These are phyloP conservation scores for Zygosaccharomyces gambellarensis DNA, from an alignment of 805 yeast genomes.

Conservation along the genomic window DNA sequence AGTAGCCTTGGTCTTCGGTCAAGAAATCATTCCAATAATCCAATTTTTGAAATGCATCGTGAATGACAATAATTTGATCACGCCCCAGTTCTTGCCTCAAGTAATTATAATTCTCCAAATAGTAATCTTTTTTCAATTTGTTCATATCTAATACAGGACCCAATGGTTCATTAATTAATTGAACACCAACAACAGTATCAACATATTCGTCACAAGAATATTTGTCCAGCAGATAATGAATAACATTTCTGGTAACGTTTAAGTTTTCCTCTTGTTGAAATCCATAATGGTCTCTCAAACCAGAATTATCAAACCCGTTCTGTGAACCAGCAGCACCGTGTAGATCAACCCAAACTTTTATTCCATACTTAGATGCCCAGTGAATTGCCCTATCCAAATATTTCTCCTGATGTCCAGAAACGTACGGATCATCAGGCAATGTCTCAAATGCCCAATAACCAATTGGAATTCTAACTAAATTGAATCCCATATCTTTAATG, in stretches of 20 bases:
- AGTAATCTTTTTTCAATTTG: constrained; percentile 51
- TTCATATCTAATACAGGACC: constrained; percentile 62
- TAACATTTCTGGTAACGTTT: constrained; percentile 49
- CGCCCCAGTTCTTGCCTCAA: constrained; percentile 52
- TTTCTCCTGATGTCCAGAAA: constrained; percentile 62
- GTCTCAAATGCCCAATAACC: constrained; percentile 89
- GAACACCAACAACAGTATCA: constrained; percentile 78
- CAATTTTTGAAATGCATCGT: constrained; percentile 70
- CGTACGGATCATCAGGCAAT: constrained; percentile 72
- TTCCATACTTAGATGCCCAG: constrained; percentile 60
- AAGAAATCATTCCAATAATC: constrained; percentile 61
- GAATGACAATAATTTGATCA: constrained; percentile 59
- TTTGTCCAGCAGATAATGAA: constrained; percentile 50
- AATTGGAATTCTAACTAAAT: constrained; percentile 83
- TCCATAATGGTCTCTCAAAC: constrained; percentile 56
- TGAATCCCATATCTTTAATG: constrained; percentile 62
- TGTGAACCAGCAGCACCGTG: constrained; percentile 98
- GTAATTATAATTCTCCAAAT: constrained; percentile 55
- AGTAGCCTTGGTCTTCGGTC: constrained; percentile 39
- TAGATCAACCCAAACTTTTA: constrained; percentile 85
- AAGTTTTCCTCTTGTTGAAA: constrained; percentile 53
- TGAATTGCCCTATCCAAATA: constrained; percentile 71
- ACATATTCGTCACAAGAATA: constrained; percentile 58
- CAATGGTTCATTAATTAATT: constrained; percentile 85
- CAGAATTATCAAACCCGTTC: constrained; percentile 94